Conservation (phyloP, 2,329 filamentous ascomycete species). For the Rhynchosporium graminicola region DNA sequence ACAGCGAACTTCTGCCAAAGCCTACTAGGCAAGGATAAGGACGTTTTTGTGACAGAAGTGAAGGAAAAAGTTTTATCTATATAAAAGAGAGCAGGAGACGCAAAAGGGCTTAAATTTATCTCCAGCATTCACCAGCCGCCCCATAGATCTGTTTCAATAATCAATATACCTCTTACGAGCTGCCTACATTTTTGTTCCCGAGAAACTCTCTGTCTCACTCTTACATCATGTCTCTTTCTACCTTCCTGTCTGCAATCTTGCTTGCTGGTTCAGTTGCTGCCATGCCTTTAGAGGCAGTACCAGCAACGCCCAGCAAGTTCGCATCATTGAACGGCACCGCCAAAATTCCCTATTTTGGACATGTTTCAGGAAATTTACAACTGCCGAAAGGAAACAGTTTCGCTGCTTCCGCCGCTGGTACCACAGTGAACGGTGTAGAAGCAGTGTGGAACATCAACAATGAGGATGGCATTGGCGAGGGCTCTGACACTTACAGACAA, state of each 20-base stretch:
- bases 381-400: background rate
- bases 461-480: constrained; percentile 1
- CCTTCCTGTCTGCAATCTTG: background rate
- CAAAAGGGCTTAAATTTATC: too few relatives aligned
- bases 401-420: background rate
- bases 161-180: too few relatives aligned
- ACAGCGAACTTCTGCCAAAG: too few relatives aligned
- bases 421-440: background rate
- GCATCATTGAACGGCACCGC: background rate
- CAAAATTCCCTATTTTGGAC: background rate
- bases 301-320: background rate
- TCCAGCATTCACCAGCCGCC: too few relatives aligned
- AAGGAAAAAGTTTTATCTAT: too few relatives aligned
- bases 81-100: too few relatives aligned
- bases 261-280: background rate
- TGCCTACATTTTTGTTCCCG: too few relatives aligned
- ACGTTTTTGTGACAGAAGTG: too few relatives aligned
- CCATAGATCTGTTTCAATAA: too few relatives aligned
- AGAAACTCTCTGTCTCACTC: background rate
- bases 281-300: background rate
- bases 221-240: background rate
- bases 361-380: background rate
- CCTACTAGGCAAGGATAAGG: too few relatives aligned
- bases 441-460: background rate
- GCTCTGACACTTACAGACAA: background rate